Evolutionary conservation across 140 eudicot genomes (phyloP).

Genomic region (Oenanthe javanica): DNA sequence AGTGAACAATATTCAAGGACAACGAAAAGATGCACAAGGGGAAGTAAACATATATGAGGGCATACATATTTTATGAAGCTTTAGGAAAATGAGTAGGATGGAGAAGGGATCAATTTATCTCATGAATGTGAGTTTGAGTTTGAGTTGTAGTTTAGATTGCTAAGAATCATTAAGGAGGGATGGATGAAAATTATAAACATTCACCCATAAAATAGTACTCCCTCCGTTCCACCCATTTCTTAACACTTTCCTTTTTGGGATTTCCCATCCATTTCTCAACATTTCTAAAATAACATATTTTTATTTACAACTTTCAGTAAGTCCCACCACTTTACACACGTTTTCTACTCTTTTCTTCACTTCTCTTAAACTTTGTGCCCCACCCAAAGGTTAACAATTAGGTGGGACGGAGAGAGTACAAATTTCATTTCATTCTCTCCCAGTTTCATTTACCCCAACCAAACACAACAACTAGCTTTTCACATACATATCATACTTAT

Average conservation of each 20-base stretch:
- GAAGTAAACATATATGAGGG: neutral
- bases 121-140: neutral
- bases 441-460: neutral
- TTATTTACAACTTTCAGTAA: too few species aligned
- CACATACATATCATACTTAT: neutral
- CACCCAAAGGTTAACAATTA: too few species aligned
- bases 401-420: too few species aligned
- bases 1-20: neutral
- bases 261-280: too few species aligned
- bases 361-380: too few species aligned
- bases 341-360: too few species aligned
- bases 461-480: neutral
- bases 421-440: neutral
- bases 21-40: neutral
- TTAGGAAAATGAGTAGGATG: neutral
- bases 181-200: neutral
- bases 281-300: too few species aligned
- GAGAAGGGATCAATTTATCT: neutral
- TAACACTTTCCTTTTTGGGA: too few species aligned
- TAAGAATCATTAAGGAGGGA: neutral
- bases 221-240: too few species aligned
- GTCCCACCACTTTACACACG: too few species aligned
- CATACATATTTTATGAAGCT: neutral
- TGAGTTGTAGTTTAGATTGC: neutral
- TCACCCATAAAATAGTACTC: neutral